Conservation (phyloP, 495 filamentous ascomycete species). For the Aspergillus asperescens region DNA sequence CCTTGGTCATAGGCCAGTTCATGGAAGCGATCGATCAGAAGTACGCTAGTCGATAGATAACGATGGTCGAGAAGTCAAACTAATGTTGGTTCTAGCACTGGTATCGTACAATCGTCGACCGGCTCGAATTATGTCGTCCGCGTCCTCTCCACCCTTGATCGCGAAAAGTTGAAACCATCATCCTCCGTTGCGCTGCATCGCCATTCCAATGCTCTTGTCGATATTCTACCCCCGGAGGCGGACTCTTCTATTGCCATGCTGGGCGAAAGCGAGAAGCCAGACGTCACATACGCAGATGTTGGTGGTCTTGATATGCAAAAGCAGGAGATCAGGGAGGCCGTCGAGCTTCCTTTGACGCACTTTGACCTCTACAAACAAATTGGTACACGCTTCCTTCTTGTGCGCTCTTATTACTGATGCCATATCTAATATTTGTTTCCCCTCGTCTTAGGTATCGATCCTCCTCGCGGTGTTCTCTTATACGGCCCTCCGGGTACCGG, state of each 20-base stretch:
- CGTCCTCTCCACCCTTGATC: slow-evolving; percentile 96
- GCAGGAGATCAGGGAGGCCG: slow-evolving; percentile 96
- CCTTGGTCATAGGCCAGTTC: slow-evolving; percentile 96
- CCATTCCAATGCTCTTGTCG: slow-evolving; percentile 96
- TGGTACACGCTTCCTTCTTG: slow-evolving; percentile 35
- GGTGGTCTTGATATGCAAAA: slow-evolving; percentile 99
- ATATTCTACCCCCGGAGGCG: slow-evolving; percentile 95
- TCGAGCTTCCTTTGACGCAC: slow-evolving; percentile 92
- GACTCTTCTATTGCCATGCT: slow-evolving; percentile 99
- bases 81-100: slow-evolving; percentile 59
- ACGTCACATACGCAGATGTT: slow-evolving; percentile 97
- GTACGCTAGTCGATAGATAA: slow-evolving; percentile 44
- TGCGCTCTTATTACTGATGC: not conserved
- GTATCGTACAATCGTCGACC: slow-evolving; percentile 96
- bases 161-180: slow-evolving; percentile 93
- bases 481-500: slow-evolving; percentile 96
- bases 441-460: slow-evolving; percentile 69
- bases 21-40: slow-evolving; percentile 99
- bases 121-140: slow-evolving; percentile 99
- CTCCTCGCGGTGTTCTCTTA: slow-evolving; percentile 89
- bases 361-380: slow-evolving; percentile 99
- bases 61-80: not conserved
- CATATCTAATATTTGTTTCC: slow-evolving; percentile 20
- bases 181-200: slow-evolving; percentile 96
- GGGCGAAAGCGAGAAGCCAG: slow-evolving; percentile 91